phyloP scores from a whole-genome alignment of 805 yeast species.

The Wickerhamomyces mucosus region DNA sequence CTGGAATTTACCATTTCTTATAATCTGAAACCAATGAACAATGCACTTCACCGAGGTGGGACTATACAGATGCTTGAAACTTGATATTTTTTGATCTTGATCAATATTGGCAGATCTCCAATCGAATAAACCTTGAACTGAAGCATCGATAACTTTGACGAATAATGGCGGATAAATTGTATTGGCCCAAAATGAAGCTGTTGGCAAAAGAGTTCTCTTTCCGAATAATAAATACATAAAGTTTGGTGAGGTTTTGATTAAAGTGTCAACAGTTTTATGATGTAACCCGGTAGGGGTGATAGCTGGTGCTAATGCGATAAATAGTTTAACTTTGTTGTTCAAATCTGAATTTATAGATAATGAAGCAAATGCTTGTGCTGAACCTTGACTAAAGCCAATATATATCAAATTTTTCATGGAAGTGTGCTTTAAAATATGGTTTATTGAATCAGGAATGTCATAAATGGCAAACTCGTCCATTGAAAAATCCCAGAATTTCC shows the following conservation, averaged over 20 bases:
- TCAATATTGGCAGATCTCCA: conserved; percentile 75
- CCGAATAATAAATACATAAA: conserved; percentile 71
- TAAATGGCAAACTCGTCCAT: conserved; percentile 87
- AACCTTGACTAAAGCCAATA: conserved; percentile 89
- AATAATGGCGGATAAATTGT: conserved; percentile 72
- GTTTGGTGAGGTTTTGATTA: conserved; percentile 71
- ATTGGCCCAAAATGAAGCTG: conserved; percentile 69
- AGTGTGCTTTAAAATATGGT: conserved; percentile 54
- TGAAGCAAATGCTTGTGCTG: conserved; percentile 88
- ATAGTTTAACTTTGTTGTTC: conserved; percentile 42
- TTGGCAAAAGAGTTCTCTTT: conserved; percentile 58
- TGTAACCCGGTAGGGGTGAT: conserved; percentile 83
- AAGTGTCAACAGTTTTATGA: conserved; percentile 64
- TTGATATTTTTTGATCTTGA: conserved; percentile 62
- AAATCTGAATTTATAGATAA: conserved; percentile 59
- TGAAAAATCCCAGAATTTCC: conserved; percentile 78
- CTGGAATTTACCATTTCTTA: conserved; percentile 67
- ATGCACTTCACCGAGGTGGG: conserved; percentile 86
- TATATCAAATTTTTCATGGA: conserved; percentile 51
- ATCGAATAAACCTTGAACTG: conserved; percentile 60
- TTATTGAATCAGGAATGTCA: conserved; percentile 81
- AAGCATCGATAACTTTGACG: conserved; percentile 58
- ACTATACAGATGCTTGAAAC: conserved; percentile 82
- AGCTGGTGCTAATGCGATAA: conserved; percentile 89
- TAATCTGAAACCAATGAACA: conserved; percentile 95